Conservation (phyloP, 108 stramenopile genomes). For the Skeletonema menzelii region DNA sequence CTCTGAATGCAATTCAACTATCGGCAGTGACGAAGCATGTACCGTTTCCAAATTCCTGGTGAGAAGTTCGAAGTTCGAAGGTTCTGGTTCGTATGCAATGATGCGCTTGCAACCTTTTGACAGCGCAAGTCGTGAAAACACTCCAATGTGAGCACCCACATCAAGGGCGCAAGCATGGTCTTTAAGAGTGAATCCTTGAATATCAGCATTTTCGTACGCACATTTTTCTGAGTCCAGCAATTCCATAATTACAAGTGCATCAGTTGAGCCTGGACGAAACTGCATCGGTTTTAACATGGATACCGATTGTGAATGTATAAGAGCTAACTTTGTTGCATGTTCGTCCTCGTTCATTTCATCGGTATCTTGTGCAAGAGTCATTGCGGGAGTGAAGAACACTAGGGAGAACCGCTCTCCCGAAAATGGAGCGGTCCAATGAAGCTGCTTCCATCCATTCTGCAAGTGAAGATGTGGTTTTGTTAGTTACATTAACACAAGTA, state of each 20-base stretch:
- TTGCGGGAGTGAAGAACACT: conserved; percentile 91
- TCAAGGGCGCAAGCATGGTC: conserved; percentile 43
- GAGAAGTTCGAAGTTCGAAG: conserved; percentile 46
- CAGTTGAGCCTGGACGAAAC: conserved; percentile 48
- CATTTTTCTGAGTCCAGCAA: conserved; percentile 41
- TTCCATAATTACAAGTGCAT: conserved; percentile 53
- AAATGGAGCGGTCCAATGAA: conserved; percentile 90
- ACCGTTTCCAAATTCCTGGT: conserved; percentile 31
- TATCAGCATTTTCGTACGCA: conserved; percentile 27
- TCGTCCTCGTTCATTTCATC: conserved; percentile 28
- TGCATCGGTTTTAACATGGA: conserved; percentile 23
- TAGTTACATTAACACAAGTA: too few relatives aligned
- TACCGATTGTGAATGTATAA: conserved; percentile 28
- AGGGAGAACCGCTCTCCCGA: conserved; percentile 86
- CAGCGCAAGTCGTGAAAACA: conserved; percentile 51
- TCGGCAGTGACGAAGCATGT: not conserved
- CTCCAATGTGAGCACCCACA: conserved; percentile 57
- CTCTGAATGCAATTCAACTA: conserved; percentile 25
- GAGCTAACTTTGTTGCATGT: conserved; percentile 16
- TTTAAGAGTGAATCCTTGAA: conserved; percentile 37
- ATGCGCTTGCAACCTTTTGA: conserved; percentile 42
- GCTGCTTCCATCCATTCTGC: conserved; percentile 90
- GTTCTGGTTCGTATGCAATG: conserved; percentile 58
- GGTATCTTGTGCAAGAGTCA: conserved; percentile 15
- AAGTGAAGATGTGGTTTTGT: too few relatives aligned